Evolutionary conservation across 1,284 basidiomycete species (phyloP).

Genomic region (Cutaneotrichosporon mucoides): DNA sequence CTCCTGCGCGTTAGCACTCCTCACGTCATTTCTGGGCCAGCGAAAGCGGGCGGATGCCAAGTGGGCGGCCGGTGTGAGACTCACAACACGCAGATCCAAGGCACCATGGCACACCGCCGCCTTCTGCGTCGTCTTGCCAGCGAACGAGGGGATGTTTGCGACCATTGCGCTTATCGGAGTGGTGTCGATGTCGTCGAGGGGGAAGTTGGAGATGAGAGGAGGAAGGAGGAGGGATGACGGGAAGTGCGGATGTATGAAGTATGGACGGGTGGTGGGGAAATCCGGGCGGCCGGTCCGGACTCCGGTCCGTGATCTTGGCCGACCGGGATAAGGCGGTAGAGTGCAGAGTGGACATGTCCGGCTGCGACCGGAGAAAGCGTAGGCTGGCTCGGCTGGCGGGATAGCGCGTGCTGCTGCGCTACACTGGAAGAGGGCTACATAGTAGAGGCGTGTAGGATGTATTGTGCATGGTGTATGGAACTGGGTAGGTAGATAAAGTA

Average conservation of each 20-base stretch:
- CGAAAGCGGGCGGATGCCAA: neutral
- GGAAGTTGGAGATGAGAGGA: too few relatives aligned
- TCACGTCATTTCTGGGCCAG: neutral
- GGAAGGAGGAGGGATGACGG: neutral
- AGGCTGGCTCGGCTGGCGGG: too few relatives aligned
- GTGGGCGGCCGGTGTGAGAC: conserved; percentile 14
- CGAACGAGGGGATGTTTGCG: neutral
- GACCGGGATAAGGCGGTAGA: neutral
- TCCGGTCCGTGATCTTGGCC: neutral
- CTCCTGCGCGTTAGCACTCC: conserved; percentile 39
- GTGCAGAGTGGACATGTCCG: neutral
- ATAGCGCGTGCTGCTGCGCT: too few relatives aligned
- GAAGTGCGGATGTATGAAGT: neutral
- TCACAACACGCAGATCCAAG: conserved; percentile 51
- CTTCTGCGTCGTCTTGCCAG: conserved; percentile 27
- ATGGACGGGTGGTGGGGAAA: neutral
- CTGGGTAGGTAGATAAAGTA: too few relatives aligned
- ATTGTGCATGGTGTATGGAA: too few relatives aligned
- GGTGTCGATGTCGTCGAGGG: too few relatives aligned
- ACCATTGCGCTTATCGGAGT: neutral
- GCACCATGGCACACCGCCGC: conserved; percentile 51
- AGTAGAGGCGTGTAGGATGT: too few relatives aligned
- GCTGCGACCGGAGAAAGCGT: too few relatives aligned
- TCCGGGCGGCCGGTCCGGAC: neutral
- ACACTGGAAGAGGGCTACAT: too few relatives aligned